Evolutionary conservation across 2,329 filamentous ascomycete genomes (phyloP).

Genomic region (Curvularia lunata): DNA sequence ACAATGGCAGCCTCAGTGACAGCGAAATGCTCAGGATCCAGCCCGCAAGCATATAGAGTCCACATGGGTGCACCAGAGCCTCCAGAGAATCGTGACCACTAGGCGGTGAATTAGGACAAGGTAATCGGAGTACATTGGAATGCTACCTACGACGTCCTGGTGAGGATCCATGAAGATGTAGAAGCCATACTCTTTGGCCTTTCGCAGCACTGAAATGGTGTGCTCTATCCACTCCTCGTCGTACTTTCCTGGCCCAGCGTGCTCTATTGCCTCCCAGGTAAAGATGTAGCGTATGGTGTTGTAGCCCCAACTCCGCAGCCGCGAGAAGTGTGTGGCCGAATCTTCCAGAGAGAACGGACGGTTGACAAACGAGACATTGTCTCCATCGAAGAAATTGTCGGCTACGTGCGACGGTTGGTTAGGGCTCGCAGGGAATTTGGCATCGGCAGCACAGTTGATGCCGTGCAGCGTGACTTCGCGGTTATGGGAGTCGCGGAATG

Average conservation of each 20-base stretch:
- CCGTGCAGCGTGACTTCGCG: constrained; percentile 88
- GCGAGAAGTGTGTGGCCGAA: constrained; percentile 83
- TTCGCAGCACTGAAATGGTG: constrained; percentile 81
- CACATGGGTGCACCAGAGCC: constrained; percentile 97
- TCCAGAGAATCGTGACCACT: constrained; percentile 94
- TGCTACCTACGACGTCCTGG: constrained; percentile 81
- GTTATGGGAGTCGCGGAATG: constrained; percentile 80
- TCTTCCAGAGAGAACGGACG: constrained; percentile 84
- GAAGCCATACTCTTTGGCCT: constrained; percentile 89
- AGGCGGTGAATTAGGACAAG: constrained; percentile 28
- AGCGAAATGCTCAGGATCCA: constrained; percentile 85
- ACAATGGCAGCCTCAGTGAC: constrained; percentile 91
- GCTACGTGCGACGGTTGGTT: constrained; percentile 79
- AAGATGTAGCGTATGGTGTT: constrained; percentile 97
- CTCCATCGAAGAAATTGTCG: constrained; percentile 87
- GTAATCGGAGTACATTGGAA: constrained; percentile 3
- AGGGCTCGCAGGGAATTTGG: constrained; percentile 84
- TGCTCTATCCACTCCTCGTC: constrained; percentile 93
- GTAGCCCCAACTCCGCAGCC: constrained; percentile 88
- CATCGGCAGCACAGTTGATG: constrained; percentile 91
- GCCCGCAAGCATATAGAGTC: constrained; percentile 92
- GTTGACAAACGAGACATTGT: constrained; percentile 86
- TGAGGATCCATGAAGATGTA: constrained; percentile 99
- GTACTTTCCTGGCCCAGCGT: constrained; percentile 86
- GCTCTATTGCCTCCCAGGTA: constrained; percentile 98